Percentiles rank a stretch among this genome's conserved stretches.
Conservation (phyloP, 129 eudicot genomes). For the Daucus carota region DH1_v3.0 NC_030385.2:47488501-47489000, state of each 20-base stretch:
- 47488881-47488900: conserved; percentile 90
- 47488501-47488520: not conserved
- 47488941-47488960: too few species aligned
- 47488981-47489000: too few species aligned
- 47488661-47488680: conserved; percentile 81
- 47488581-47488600: conserved; percentile 65
- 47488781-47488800: too few species aligned
- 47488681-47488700: conserved; percentile 85
- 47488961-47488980: too few species aligned
- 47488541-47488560: too few species aligned
- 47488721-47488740: conserved; percentile 78
- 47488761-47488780: conserved; percentile 71
- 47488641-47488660: conserved; percentile 64
- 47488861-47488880: conserved; percentile 83
- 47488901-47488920: conserved; percentile 73
- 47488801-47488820: too few species aligned
- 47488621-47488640: conserved; percentile 78
- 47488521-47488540: too few species aligned
- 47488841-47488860: conserved; percentile 21
- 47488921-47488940: conserved; percentile 99
- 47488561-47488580: conserved; percentile 70
- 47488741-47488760: conserved; percentile 82
- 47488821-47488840: too few species aligned
- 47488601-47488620: conserved; percentile 53
- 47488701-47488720: conserved; percentile 85